Evolutionary conservation across 73 alveolate genomes (phyloP).

Genomic region (Tetrahymena thermophila): DNA sequence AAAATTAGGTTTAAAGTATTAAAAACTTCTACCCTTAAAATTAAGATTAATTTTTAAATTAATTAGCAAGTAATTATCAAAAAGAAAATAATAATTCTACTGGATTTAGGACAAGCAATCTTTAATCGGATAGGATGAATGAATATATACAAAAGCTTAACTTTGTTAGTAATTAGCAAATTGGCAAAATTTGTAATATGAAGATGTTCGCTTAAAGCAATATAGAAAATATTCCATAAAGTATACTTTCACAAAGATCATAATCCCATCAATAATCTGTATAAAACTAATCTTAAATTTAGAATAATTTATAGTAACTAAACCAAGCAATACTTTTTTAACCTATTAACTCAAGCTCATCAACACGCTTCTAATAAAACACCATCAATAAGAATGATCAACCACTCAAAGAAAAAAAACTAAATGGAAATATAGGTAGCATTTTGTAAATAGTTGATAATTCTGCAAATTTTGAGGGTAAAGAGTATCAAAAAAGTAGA

Average conservation of each 20-base stretch:
- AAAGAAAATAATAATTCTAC: not conserved
- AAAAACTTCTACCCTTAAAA: not conserved
- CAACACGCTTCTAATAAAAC: not conserved
- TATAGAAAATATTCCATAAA: not conserved
- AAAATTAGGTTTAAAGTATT: not conserved
- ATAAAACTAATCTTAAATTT: not conserved
- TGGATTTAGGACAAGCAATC: not conserved
- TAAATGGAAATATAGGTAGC: not conserved
- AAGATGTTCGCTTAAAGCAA: not conserved
- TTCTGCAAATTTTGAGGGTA: not conserved
- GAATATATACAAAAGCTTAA: not conserved
- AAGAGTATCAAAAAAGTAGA: not conserved
- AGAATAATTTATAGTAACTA: not conserved
- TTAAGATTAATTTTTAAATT: not conserved
- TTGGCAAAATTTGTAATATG: not conserved
- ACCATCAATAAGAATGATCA: not conserved
- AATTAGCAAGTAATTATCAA: not conserved
- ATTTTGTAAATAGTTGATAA: not conserved
- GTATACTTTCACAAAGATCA: not conserved
- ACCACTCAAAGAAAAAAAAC: not conserved
- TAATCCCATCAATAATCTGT: not conserved
- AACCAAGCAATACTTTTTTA: not conserved
- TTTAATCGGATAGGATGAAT: not conserved
- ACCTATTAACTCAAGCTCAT: not conserved
- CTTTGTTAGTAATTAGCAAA: not conserved